Percentiles rank a stretch among this genome's conserved stretches.
Conservation (phyloP, 139 green algal species). For the Chlorella sp. region DNA sequence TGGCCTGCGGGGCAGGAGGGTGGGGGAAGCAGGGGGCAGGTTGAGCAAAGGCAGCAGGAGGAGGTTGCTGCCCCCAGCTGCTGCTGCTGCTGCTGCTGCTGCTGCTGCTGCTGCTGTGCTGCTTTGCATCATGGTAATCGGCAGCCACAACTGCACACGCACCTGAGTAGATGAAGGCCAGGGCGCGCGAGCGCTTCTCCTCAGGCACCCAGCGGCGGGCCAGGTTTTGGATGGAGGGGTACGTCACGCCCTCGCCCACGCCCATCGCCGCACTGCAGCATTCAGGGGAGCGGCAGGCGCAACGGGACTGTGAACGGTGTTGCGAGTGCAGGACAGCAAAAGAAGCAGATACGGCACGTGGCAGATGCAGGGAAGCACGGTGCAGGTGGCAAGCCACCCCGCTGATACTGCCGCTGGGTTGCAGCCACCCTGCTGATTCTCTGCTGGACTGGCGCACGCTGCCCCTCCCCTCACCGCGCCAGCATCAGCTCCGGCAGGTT, state of each 20-base stretch:
- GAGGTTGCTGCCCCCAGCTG: background rate
- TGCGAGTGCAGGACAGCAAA: too few species aligned
- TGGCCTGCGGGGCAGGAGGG: constrained; percentile 35
- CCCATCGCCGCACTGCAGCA: constrained; percentile 66
- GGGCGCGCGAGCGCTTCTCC: constrained; percentile 46
- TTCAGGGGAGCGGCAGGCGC: background rate
- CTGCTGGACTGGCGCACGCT: too few species aligned
- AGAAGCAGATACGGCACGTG: too few species aligned
- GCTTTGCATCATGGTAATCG: too few species aligned
- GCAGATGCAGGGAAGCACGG: too few species aligned
- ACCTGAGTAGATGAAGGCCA: constrained; percentile 65
- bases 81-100: background rate
- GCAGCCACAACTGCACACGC: background rate
- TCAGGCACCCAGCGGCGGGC: constrained; percentile 56
- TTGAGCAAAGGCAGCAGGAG: background rate
- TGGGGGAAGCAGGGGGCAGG: background rate
- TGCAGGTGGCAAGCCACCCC: too few species aligned
- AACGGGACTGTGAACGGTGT: background rate
- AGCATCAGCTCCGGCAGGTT: constrained; percentile 41
- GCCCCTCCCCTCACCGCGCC: constrained; percentile 5
- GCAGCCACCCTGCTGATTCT: too few species aligned
- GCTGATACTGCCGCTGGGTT: too few species aligned
- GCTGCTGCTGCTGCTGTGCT: too few species aligned
- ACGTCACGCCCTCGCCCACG: constrained; percentile 82
- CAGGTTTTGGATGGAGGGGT: constrained; percentile 78